Percentiles rank a stretch among this genome's conserved stretches.
phyloP scores from a whole-genome alignment of 768 basidiomycete species.

The Termitomyces sp. region DNA sequence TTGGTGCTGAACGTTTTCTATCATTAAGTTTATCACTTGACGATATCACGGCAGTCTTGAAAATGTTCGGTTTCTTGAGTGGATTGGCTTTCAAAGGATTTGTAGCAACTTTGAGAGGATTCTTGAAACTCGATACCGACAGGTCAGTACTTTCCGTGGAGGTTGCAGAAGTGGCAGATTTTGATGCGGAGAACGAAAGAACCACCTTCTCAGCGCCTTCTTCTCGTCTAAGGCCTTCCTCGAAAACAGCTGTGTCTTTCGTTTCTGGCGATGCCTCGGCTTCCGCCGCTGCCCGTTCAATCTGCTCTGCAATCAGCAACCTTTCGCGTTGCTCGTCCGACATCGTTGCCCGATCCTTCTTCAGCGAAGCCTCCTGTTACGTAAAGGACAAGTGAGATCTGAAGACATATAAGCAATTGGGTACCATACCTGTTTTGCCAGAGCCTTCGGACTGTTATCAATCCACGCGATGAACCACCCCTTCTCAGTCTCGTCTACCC shows the following conservation, averaged over 20 bases:
- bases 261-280: slow-evolving; percentile 27
- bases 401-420: not conserved
- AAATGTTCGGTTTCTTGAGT: slow-evolving; percentile 68
- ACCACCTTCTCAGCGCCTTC: slow-evolving; percentile 72
- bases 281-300: slow-evolving; percentile 73
- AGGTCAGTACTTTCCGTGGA: slow-evolving; percentile 26
- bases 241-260: slow-evolving; percentile 31
- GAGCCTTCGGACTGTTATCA: slow-evolving; percentile 90
- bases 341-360: slow-evolving; percentile 87
- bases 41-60: slow-evolving; percentile 45
- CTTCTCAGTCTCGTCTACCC: slow-evolving; percentile 98
- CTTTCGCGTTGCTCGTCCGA: slow-evolving; percentile 96
- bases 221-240: slow-evolving; percentile 65
- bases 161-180: slow-evolving; percentile 30
- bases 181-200: slow-evolving; percentile 56
- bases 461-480: slow-evolving; percentile 98
- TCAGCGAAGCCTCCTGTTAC: slow-evolving; percentile 71
- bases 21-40: slow-evolving; percentile 33
- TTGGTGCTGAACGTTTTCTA: slow-evolving; percentile 57
- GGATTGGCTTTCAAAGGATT: slow-evolving; percentile 68
- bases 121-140: slow-evolving; percentile 46
- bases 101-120: slow-evolving; percentile 47
- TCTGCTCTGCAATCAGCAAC: slow-evolving; percentile 85
- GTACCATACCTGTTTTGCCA: slow-evolving; percentile 73
- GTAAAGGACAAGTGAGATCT: slow-evolving; percentile 7